These are phyloP conservation scores for Panus rudis DNA, from an alignment of 768 basidiomycete genomes.

Conservation along the genomic window DNA sequence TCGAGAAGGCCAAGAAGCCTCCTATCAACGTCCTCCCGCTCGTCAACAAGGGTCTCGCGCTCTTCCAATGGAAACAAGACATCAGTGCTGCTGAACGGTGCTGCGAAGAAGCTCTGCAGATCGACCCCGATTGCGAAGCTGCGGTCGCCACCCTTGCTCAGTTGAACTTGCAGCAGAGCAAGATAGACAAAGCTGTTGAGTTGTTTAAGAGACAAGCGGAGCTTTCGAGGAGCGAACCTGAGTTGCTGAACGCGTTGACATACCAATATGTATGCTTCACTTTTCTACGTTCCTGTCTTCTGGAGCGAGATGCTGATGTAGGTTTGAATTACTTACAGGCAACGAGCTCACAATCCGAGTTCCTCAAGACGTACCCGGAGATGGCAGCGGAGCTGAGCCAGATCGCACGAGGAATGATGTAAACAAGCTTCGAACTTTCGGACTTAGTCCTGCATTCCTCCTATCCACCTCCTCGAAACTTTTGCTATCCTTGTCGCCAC, in stretches of 20 bases:
- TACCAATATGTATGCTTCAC: slow-evolving; percentile 63
- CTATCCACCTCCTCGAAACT: too few relatives aligned
- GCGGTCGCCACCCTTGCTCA: slow-evolving; percentile 96
- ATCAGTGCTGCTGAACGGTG: slow-evolving; percentile 73
- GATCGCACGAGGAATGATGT: slow-evolving; percentile 36
- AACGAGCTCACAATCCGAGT: slow-evolving; percentile 74
- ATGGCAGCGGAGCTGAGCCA: slow-evolving; percentile 64
- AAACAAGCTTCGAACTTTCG: too few relatives aligned
- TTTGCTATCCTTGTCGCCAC: too few relatives aligned
- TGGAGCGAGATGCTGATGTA: slow-evolving; percentile 1
- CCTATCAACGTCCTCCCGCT: slow-evolving; percentile 83
- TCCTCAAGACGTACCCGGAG: slow-evolving; percentile 76
- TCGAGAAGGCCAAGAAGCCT: slow-evolving; percentile 71
- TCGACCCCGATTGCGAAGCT: slow-evolving; percentile 93
- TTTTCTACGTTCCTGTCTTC: not conserved
- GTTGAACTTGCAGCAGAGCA: slow-evolving; percentile 83
- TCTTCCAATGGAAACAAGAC: slow-evolving; percentile 96
- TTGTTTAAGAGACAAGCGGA: slow-evolving; percentile 82
- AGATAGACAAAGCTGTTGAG: slow-evolving; percentile 77
- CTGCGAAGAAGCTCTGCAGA: slow-evolving; percentile 79
- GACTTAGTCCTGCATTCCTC: too few relatives aligned
- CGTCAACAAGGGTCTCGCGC: slow-evolving; percentile 95
- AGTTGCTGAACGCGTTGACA: slow-evolving; percentile 72
- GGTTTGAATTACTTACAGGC: slow-evolving; percentile 40
- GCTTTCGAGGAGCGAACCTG: slow-evolving; percentile 85